phyloP scores from a whole-genome alignment of 2,329 filamentous ascomycete genomes.

The Phoma herbarum region DNA sequence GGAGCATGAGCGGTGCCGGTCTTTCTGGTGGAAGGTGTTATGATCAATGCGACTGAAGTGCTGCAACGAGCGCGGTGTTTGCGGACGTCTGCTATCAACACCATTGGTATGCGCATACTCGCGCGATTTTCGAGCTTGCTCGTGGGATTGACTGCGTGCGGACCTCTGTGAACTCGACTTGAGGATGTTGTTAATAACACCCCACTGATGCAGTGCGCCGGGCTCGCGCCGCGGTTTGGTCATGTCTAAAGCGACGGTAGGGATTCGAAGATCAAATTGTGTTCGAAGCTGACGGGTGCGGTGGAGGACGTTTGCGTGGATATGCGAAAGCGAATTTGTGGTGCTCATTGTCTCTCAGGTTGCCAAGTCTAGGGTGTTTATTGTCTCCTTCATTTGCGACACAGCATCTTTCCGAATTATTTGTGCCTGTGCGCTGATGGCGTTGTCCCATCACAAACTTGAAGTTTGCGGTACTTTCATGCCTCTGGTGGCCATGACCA shows the following conservation, averaged over 20 bases:
- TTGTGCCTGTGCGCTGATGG: too few relatives aligned
- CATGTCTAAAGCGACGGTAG: constrained; percentile 2
- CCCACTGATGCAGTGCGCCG: constrained; percentile 5
- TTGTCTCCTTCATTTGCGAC: too few relatives aligned
- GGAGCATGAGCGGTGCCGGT: not conserved
- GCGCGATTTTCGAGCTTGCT: not conserved
- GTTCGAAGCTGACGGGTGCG: not conserved
- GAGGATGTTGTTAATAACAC: constrained; percentile 13
- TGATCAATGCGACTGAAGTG: not conserved
- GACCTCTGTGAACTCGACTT: not conserved
- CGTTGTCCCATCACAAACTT: too few relatives aligned
- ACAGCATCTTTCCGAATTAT: too few relatives aligned
- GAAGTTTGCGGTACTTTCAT: too few relatives aligned
- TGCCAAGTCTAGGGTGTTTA: too few relatives aligned
- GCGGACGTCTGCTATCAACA: too few relatives aligned
- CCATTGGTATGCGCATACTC: not conserved
- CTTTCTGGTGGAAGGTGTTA: not conserved
- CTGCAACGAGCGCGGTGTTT: not conserved
- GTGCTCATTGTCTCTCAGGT: too few relatives aligned
- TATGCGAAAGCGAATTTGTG: not conserved
- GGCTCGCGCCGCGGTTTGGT: not conserved
- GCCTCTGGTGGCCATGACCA: too few relatives aligned
- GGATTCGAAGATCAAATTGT: not conserved
- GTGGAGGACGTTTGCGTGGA: not conserved
- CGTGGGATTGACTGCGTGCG: too few relatives aligned